phyloP scores from a whole-genome alignment of 805 yeast genomes.

The Candida parachauliodes region DNA sequence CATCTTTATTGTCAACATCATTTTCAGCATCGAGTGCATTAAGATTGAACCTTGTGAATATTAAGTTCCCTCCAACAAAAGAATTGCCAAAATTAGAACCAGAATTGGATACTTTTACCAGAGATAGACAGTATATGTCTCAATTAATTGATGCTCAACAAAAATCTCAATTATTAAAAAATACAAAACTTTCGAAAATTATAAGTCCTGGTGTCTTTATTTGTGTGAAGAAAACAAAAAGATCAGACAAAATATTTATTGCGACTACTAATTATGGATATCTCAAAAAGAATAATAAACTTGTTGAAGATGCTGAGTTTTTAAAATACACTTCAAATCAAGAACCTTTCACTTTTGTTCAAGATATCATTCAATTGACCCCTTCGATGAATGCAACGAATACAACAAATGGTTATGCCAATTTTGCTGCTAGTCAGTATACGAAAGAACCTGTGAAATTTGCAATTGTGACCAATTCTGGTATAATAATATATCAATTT shows the following conservation, averaged over 20 bases:
- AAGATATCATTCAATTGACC: slow-evolving; percentile 68
- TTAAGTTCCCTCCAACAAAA: slow-evolving; percentile 65
- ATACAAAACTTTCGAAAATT: slow-evolving; percentile 56
- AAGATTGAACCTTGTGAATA: slow-evolving; percentile 39
- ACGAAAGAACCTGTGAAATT: slow-evolving; percentile 60
- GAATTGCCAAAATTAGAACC: slow-evolving; percentile 39
- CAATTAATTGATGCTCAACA: slow-evolving; percentile 40
- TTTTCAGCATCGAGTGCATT: slow-evolving; percentile 19
- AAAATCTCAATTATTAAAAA: slow-evolving; percentile 54
- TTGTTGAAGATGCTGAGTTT: slow-evolving; percentile 79
- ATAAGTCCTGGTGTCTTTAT: slow-evolving; percentile 86
- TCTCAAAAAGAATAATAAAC: slow-evolving; percentile 65
- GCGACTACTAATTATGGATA: slow-evolving; percentile 85
- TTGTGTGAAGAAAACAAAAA: slow-evolving; percentile 51
- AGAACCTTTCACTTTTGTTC: slow-evolving; percentile 43
- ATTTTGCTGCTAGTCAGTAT: slow-evolving; percentile 84
- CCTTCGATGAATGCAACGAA: slow-evolving; percentile 68
- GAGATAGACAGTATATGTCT: slow-evolving; percentile 37
- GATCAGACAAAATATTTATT: slow-evolving; percentile 55
- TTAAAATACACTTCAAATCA: slow-evolving; percentile 28
- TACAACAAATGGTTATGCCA: slow-evolving; percentile 79
- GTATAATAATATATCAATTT: slow-evolving; percentile 72
- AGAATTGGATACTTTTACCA: slow-evolving; percentile 39
- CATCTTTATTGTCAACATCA: slow-evolving; percentile 14
- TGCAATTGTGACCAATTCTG: slow-evolving; percentile 78